Percentiles rank a stretch among this genome's conserved stretches.
Evolutionary conservation across 257 asterid species (phyloP).

Genomic region (Fraxinus quadrangulata): DNA sequence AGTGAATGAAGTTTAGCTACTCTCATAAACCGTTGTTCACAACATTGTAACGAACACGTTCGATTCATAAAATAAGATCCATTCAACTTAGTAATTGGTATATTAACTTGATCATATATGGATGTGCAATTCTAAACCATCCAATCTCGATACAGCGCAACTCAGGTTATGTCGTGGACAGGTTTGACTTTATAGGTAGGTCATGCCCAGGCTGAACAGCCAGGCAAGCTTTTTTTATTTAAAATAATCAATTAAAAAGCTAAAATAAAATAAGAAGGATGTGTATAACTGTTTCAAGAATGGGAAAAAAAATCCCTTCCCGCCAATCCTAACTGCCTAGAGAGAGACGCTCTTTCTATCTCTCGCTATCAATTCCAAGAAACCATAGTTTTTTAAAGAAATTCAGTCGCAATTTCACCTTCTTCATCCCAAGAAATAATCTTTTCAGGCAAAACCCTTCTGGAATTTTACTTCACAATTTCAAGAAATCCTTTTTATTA

Average conservation of each 20-base stretch:
- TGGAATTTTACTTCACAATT: background rate
- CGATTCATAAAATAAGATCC: no score
- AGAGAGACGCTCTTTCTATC: background rate
- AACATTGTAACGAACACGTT: no score
- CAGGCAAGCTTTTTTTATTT: background rate
- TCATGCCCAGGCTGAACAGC: no score
- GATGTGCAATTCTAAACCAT: no score
- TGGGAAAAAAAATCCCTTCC: background rate
- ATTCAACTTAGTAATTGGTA: no score
- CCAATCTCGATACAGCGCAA: no score
- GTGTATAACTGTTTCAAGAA: background rate
- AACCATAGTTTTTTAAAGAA: background rate
- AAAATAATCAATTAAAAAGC: background rate
- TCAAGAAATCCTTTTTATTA: conserved; percentile 3
- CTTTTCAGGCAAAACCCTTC: background rate
- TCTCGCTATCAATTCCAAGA: background rate
- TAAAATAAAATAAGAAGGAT: background rate
- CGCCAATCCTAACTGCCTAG: conserved; percentile 2
- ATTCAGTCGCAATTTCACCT: background rate
- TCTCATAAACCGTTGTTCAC: no score
- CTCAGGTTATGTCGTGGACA: no score
- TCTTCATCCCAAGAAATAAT: background rate
- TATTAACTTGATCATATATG: no score
- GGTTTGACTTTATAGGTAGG: no score
- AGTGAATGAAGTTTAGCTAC: no score